Conservation (phyloP, 495 filamentous ascomycete species). For the Lepraria neglecta region DNA sequence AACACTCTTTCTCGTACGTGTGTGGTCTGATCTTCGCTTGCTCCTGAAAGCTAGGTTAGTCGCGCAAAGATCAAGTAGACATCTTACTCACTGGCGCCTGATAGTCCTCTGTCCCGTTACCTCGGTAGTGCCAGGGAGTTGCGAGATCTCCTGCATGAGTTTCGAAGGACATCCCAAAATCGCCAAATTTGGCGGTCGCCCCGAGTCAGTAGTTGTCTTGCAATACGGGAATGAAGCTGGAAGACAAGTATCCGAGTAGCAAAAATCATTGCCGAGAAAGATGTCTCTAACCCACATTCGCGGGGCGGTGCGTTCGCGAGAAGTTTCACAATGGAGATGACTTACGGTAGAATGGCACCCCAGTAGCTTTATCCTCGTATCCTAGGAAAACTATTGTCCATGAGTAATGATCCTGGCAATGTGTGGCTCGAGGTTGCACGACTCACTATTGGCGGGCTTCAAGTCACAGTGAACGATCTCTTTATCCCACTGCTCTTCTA, state of each 20-base stretch:
- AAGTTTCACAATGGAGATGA: background rate
- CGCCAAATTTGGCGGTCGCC: constrained; percentile 13
- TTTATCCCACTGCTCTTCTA: background rate
- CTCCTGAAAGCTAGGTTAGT: background rate
- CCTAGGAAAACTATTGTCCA: constrained; percentile 10
- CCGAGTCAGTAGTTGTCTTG: background rate
- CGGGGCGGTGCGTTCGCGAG: background rate
- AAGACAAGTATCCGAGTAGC: background rate
- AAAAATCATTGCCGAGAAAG: background rate
- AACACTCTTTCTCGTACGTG: background rate
- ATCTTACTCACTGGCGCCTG: constrained; percentile 14
- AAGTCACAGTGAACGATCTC: constrained; percentile 22
- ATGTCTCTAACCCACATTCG: no score
- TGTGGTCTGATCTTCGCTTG: background rate
- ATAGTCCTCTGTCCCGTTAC: constrained; percentile 13
- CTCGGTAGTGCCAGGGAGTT: constrained; percentile 2
- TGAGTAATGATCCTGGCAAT: background rate
- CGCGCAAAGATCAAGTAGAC: background rate
- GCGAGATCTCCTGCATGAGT: constrained; percentile 5
- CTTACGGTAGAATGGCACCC: constrained; percentile 16
- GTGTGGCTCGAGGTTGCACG: background rate
- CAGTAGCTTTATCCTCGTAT: background rate
- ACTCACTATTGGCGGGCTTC: constrained; percentile 23
- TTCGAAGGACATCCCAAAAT: constrained; percentile 13
- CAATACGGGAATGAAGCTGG: background rate